A percentile compares a stretch with the other conserved stretches of the same genome.
These are phyloP conservation scores for Rhododendron vialii DNA, from an alignment of 148 eudicot species.

Conservation along the genomic window DNA sequence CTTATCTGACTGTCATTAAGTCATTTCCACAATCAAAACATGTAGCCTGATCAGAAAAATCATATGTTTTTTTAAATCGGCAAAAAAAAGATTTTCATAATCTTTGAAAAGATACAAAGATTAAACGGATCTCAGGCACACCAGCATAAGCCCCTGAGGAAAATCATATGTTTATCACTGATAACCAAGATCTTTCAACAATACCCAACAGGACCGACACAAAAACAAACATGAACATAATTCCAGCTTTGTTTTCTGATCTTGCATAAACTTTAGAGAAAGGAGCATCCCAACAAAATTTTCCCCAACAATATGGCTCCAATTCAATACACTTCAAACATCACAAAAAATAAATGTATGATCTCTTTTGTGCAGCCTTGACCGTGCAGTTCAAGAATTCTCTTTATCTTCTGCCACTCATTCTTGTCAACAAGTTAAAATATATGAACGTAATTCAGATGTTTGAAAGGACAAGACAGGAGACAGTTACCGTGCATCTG, in stretches of 20 bases:
- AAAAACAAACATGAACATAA: background rate
- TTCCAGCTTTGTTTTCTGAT: background rate
- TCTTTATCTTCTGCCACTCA: background rate
- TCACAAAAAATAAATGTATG: background rate
- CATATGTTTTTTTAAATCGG: background rate
- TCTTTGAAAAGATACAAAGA: no score
- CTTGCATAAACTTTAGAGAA: background rate
- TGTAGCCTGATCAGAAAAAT: background rate
- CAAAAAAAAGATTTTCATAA: no score
- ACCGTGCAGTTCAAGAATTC: background rate
- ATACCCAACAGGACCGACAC: background rate
- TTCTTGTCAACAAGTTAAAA: background rate
- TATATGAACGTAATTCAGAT: background rate
- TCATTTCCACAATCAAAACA: background rate
- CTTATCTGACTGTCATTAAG: background rate
- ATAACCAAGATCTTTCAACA: background rate
- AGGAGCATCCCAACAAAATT: background rate
- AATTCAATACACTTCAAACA: background rate
- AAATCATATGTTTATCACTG: background rate
- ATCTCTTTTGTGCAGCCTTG: background rate
- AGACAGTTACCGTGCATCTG: conserved; percentile 74
- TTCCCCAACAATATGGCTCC: background rate
- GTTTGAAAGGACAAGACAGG: conserved; percentile 10
- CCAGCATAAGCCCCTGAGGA: no score
- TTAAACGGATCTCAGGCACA: no score